A percentile compares a stretch with the other conserved stretches of the same genome.
phyloP scores from a whole-genome alignment of 352 stramenopile species.

The Aphanomyces astaci region DNA sequence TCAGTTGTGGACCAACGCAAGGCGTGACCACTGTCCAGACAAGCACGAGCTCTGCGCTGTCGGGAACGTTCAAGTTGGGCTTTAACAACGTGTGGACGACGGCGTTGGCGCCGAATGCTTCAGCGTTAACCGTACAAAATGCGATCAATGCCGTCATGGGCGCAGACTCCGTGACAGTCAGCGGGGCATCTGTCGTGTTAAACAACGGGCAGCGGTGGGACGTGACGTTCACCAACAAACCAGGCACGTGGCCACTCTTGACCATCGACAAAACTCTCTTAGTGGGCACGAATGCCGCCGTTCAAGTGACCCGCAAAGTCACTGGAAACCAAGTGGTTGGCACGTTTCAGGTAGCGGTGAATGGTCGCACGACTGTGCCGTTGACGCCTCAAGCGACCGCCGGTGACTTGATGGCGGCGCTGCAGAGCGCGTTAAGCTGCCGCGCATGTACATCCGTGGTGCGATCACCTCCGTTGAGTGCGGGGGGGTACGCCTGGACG shows the following conservation, averaged over 20 bases:
- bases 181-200: not conserved
- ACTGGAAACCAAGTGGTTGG: conserved; percentile 11
- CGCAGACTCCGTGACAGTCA: conserved; percentile 21
- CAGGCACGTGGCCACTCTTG: not conserved
- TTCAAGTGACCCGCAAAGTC: not conserved
- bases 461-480: conserved; percentile 3
- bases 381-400: conserved; percentile 1
- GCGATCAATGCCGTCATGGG: conserved; percentile 51
- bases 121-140: conserved; percentile 26
- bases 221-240: conserved; percentile 20
- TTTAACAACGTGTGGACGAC: conserved; percentile 25
- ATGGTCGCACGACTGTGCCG: not conserved
- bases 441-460: not conserved
- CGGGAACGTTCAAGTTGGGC: conserved; percentile 28
- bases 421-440: not conserved
- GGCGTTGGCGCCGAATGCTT: conserved; percentile 14
- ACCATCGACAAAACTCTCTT: not conserved
- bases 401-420: not conserved
- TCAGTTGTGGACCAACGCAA: not conserved
- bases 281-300: conserved; percentile 1
- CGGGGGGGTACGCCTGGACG: conserved; percentile 21
- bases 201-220: conserved; percentile 21
- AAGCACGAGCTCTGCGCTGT: conserved; percentile 24
- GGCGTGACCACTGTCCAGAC: conserved; percentile 14
- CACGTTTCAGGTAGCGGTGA: not conserved